phyloP scores from a whole-genome alignment of 2,329 filamentous ascomycete genomes.

The Westerdykella ornata region DNA sequence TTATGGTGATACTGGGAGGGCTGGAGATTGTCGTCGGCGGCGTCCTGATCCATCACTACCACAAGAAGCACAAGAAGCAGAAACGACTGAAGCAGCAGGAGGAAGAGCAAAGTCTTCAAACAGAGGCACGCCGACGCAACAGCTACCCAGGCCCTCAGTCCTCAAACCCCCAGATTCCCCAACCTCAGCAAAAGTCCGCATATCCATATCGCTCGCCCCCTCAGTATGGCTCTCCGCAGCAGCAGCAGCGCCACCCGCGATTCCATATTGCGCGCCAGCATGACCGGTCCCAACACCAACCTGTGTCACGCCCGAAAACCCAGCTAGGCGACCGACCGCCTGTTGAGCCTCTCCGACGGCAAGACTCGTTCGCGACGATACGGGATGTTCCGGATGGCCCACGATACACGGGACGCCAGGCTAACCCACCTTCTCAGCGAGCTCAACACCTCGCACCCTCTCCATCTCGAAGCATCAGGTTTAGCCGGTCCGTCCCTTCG shows the following conservation, averaged over 20 bases:
- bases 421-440: conserved; percentile 21
- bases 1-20: conserved; percentile 36
- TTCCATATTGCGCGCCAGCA: conserved; percentile 16
- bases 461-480: no score
- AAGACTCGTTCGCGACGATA: conserved; percentile 32
- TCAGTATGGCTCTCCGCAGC: conserved; percentile 12
- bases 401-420: conserved; percentile 8
- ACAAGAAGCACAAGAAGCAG: conserved; percentile 31
- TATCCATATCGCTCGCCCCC: conserved; percentile 5
- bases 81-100: conserved; percentile 1
- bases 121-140: conserved; percentile 20
- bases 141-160: conserved; percentile 24
- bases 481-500: conserved; percentile 24
- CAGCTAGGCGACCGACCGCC: conserved; percentile 11
- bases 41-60: conserved; percentile 29
- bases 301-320: conserved; percentile 20
- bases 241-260: conserved; percentile 5
- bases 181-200: conserved; percentile 22
- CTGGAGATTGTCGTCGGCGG: conserved; percentile 34
- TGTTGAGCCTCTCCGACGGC: conserved; percentile 27
- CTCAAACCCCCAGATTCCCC: conserved; percentile 11
- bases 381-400: conserved; percentile 28
- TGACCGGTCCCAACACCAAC: conserved; percentile 24
- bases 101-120: conserved; percentile 13
- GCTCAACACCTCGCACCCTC: no score